Evolutionary conservation across 2,329 filamentous ascomycete species (phyloP).

Genomic region (Aureobasidium sp.): DNA sequence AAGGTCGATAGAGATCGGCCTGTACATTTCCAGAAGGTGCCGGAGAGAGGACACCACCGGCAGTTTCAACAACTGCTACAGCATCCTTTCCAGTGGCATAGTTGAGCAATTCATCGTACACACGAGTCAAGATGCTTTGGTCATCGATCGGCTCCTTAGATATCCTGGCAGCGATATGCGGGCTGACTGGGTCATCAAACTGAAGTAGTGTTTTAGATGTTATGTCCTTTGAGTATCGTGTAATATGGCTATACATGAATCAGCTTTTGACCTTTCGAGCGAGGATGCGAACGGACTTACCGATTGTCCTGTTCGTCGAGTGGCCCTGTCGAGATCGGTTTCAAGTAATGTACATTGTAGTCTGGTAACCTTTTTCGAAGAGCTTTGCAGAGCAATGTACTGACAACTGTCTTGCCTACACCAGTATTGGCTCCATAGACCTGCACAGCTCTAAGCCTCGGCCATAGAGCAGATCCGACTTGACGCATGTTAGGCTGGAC

Average conservation of each 20-base stretch:
- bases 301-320: conserved; percentile 61
- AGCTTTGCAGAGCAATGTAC: conserved; percentile 62
- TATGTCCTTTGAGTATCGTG: conserved; percentile 49
- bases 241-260: conserved; percentile 52
- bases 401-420: conserved; percentile 77
- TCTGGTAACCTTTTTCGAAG: conserved; percentile 41
- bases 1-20: conserved; percentile 66
- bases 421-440: conserved; percentile 79
- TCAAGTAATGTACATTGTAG: conserved; percentile 58
- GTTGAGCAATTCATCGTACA: conserved; percentile 36
- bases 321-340: conserved; percentile 74
- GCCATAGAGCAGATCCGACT: conserved; percentile 57
- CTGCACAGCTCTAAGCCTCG: conserved; percentile 62
- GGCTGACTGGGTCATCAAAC: conserved; percentile 67
- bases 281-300: conserved; percentile 35
- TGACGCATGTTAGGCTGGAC: conserved; percentile 26
- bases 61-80: conserved; percentile 71
- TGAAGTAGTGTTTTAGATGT: conserved; percentile 60
- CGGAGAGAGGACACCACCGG: conserved; percentile 74
- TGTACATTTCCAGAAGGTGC: conserved; percentile 69
- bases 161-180: conserved; percentile 60
- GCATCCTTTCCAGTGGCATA: conserved; percentile 40
- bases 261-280: neutral
- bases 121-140: conserved; percentile 29
- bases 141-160: conserved; percentile 14